phyloP scores from a whole-genome alignment of 257 asterid species.

The Solanum lycopersicoides region DNA sequence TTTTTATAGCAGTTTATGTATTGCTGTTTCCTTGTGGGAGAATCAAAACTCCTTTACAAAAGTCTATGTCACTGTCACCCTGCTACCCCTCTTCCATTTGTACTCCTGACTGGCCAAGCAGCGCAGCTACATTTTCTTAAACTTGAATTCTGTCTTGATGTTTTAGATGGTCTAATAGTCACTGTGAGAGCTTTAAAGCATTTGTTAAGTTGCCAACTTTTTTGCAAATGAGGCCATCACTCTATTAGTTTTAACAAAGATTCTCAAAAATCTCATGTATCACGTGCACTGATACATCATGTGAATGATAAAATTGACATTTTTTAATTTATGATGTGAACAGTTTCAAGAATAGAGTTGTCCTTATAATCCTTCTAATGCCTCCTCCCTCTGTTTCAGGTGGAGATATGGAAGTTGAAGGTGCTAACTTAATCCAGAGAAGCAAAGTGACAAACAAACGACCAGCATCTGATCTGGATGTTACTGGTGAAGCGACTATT shows the following conservation, averaged over 20 bases:
- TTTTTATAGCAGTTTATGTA: neutral
- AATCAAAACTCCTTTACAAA: neutral
- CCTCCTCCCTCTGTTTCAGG: slow-evolving; percentile 5
- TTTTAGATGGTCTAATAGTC: neutral
- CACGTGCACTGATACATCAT: neutral
- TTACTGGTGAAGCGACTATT: neutral
- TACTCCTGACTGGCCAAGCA: neutral
- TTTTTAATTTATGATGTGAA: neutral
- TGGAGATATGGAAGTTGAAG: neutral
- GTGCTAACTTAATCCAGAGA: neutral
- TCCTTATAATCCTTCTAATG: neutral
- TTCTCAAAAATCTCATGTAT: neutral
- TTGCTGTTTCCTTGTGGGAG: neutral
- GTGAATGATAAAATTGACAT: neutral
- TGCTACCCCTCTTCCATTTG: neutral
- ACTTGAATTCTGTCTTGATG: neutral
- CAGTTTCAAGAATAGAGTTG: neutral
- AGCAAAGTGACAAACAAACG: slow-evolving; percentile 18
- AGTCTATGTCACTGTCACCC: neutral
- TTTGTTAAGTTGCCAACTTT: neutral
- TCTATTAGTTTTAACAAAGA: neutral
- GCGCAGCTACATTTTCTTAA: neutral
- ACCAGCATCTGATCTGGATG: slow-evolving; percentile 16
- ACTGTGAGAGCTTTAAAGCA: neutral
- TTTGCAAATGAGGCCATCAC: neutral